These are phyloP conservation scores for Metarhizium guizhouense DNA, from an alignment of 2,329 filamentous ascomycete genomes.

Conservation along the genomic window DNA sequence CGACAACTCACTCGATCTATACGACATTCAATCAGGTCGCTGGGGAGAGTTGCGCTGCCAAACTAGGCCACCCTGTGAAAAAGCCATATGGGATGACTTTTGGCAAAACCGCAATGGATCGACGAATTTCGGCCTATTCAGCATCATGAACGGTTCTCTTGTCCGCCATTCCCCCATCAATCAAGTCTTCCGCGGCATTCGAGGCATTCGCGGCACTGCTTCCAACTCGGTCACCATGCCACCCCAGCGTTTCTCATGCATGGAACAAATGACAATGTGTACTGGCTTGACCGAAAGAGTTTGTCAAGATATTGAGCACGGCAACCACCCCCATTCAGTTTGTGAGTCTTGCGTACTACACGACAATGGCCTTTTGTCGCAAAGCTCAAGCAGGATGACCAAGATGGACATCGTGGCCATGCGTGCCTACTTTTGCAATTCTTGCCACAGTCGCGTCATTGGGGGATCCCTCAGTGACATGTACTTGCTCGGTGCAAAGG, in stretches of 20 bases:
- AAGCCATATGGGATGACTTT: background rate
- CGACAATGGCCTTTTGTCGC: conserved; percentile 12
- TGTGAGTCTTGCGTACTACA: conserved; percentile 17
- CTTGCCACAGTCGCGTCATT: conserved; percentile 12
- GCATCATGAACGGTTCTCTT: background rate
- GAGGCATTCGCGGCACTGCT: background rate
- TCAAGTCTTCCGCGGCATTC: background rate
- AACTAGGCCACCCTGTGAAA: background rate
- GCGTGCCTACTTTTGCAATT: conserved; percentile 26
- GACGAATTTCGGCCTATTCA: background rate
- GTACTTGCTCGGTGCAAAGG: conserved; percentile 10
- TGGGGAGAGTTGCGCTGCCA: background rate
- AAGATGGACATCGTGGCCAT: conserved; percentile 19
- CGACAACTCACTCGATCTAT: no score
- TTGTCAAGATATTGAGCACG: background rate
- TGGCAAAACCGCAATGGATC: background rate
- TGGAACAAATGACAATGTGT: background rate
- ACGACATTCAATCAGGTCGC: background rate
- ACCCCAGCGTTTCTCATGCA: background rate
- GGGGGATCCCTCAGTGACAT: background rate
- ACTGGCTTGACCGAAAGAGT: background rate
- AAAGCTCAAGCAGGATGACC: background rate
- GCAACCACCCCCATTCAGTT: background rate
- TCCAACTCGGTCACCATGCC: background rate
- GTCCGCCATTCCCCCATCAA: background rate